Base-by-base conservation (phyloP, 208 protist species). In the Trypanosoma cruzi region DNA sequence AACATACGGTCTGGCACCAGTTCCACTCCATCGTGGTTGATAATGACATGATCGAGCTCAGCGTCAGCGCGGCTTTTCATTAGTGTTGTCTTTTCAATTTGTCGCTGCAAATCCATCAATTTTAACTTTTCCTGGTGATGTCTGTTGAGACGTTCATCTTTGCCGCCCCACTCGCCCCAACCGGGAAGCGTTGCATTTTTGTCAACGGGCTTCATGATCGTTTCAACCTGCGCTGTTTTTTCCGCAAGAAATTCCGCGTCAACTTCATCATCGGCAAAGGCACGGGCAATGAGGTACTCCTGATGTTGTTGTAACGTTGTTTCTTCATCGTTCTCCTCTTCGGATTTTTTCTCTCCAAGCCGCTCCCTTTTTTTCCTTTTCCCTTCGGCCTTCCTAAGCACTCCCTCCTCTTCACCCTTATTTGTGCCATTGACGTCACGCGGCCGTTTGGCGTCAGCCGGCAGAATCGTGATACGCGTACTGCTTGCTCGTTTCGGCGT, bases 141-240 rank as follows among this genome's bases (percentile, higher is more conserved):
- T 52, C 73, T 68, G 78, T 97, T 98, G 13, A 98, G 85, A 29
- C 77, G 53, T 10, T 70, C 71, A 69, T 96, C 88, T 34, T 89
- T 76, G 24, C 94, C 94, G 54, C 94, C 94, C 94, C 94, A 98
- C 78, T 98, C 94, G 32, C 92, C 92, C 94, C 94, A 98, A 26
- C 94, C 94, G 20, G 94, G 94, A 1, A 98, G 80, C 26, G 74
- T 88, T 31, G 84, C 79, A 67, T 96, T 97, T 55, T 77, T 81
- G 76, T 98, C 94, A 11, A 89, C 78, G 11, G 91, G 91, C 44
- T 85, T 84, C 82, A 95, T 91, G 46, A 96, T 89, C 20, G 73
- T 84, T 53, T 95, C 85, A 26, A 98, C 89, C 62, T 96, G 87
- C 18, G 80, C 62, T 31, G 89, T 79, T 67, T 98, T 98, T 72